A percentile compares a stretch with the other conserved stretches of the same genome.
Evolutionary conservation across 2,329 filamentous ascomycete species (phyloP).

Genomic region (Phoma sp.): DNA sequence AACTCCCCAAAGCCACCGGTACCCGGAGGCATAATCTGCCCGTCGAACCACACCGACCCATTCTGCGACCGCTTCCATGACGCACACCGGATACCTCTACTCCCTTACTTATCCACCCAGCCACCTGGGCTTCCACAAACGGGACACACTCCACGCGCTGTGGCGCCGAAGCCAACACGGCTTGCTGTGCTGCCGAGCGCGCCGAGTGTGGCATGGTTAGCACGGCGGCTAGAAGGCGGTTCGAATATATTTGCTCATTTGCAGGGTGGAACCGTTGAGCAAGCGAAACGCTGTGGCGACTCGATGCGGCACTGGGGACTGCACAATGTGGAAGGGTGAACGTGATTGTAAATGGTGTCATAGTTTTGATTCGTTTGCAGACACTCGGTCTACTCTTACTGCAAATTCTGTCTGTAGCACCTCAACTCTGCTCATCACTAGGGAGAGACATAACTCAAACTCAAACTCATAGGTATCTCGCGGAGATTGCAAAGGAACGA

Average conservation of each 20-base stretch:
- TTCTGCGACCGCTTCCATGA: neutral
- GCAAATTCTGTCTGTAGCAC: neutral
- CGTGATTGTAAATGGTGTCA: neutral
- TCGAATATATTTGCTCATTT: neutral
- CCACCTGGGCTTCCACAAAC: neutral
- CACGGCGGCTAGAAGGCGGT: neutral
- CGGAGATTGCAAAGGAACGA: constrained; percentile 19
- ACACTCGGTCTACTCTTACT: constrained; percentile 2
- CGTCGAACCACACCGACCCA: neutral
- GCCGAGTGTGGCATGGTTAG: neutral
- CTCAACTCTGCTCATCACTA: constrained; percentile 9
- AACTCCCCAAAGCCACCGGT: too few relatives aligned
- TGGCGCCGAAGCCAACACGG: neutral
- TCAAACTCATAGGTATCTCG: constrained; percentile 20
- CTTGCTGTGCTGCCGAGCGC: neutral
- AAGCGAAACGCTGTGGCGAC: neutral
- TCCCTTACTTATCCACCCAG: neutral
- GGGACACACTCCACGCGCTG: constrained; percentile 5
- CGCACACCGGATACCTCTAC: neutral
- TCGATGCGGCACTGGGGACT: neutral
- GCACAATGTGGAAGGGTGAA: neutral
- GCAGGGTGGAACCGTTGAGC: neutral
- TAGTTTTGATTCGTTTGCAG: constrained; percentile 1
- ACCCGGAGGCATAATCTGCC: neutral
- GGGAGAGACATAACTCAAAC: constrained; percentile 15